Percentiles rank a stretch among this genome's conserved stretches.
Evolutionary conservation across 371 early-diverging fungal species (phyloP).

Genomic region (Mucor circinelloides): DNA sequence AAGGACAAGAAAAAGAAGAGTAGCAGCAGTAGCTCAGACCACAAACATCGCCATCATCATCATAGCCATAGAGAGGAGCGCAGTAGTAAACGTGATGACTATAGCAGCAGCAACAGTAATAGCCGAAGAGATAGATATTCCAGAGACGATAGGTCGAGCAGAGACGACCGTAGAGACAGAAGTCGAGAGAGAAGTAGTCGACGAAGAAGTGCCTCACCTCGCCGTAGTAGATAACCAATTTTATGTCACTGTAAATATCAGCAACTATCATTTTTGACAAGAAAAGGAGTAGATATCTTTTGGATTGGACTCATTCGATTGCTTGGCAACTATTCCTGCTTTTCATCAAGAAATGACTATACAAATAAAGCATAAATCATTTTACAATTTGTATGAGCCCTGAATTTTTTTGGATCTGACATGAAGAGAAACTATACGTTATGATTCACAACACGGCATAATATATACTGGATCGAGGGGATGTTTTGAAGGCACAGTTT

Average conservation of each 20-base stretch:
- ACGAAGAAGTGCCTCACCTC: conserved; percentile 23
- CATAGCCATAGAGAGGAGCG: neutral
- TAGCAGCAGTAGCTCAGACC: conserved; percentile 1
- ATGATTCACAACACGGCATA: no score
- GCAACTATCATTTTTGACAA: no score
- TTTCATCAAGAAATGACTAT: no score
- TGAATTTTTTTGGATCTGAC: no score
- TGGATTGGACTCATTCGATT: no score
- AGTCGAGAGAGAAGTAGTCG: conserved; percentile 1
- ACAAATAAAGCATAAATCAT: no score
- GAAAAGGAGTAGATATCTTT: no score
- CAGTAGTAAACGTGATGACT: conserved; percentile 3
- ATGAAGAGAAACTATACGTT: no score
- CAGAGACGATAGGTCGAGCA: conserved; percentile 1
- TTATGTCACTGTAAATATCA: neutral
- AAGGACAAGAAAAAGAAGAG: conserved; percentile 50
- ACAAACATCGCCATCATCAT: conserved; percentile 11
- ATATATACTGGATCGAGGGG: no score
- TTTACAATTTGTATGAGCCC: no score
- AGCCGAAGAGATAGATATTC: neutral
- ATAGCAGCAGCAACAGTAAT: neutral
- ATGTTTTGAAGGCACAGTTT: no score
- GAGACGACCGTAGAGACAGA: conserved; percentile 5
- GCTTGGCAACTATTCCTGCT: no score
- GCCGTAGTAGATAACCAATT: conserved; percentile 5